Conservation (phyloP, 2,329 filamentous ascomycete species). For the Triangularia setosa region DNA sequence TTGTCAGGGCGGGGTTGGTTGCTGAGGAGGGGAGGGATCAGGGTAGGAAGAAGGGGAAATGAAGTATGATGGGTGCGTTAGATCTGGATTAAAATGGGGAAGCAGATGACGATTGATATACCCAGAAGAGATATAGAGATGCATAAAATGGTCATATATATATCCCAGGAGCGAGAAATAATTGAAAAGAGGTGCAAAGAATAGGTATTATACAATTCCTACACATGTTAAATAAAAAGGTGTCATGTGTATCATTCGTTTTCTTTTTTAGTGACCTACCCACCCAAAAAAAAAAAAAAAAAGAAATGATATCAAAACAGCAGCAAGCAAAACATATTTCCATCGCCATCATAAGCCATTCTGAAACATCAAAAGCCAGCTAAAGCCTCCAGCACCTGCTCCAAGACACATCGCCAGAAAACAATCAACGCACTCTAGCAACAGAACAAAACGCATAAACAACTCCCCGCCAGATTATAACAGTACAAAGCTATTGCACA, state of each 20-base stretch:
- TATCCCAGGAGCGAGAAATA: too few species aligned
- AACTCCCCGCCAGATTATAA: background rate
- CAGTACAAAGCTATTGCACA: background rate
- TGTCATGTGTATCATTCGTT: too few species aligned
- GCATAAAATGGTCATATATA: too few species aligned
- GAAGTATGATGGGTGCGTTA: background rate
- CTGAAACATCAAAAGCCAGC: background rate
- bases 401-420: background rate
- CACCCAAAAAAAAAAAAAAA: background rate
- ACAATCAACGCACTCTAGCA: background rate
- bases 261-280: background rate
- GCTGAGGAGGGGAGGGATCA: background rate
- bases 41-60: background rate
- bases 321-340: background rate
- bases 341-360: background rate
- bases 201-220: too few species aligned
- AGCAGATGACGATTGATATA: too few species aligned
- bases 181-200: too few species aligned
- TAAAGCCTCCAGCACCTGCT: background rate
- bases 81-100: too few species aligned
- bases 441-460: background rate
- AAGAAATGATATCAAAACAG: background rate
- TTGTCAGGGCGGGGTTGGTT: slow-evolving; percentile 72
- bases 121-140: too few species aligned
- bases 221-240: too few species aligned